phyloP scores from a whole-genome alignment of 1,284 basidiomycete genomes.

The Pseudozyma pruni region DNA sequence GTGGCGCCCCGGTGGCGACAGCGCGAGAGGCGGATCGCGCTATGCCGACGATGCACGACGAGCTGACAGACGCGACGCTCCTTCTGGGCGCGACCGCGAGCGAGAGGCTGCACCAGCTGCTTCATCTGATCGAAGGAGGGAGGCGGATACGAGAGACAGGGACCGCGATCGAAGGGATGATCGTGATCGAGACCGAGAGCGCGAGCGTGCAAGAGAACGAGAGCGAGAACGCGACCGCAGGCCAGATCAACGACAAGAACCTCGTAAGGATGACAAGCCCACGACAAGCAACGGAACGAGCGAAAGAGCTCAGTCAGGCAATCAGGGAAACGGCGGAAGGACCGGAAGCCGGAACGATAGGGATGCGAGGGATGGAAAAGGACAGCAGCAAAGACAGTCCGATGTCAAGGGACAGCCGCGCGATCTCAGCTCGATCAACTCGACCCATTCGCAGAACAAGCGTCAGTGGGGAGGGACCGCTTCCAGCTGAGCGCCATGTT shows the following conservation, averaged over 20 bases:
- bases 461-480: slow-evolving; percentile 27
- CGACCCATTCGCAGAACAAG: slow-evolving; percentile 34
- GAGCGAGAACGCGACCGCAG: slow-evolving; percentile 11
- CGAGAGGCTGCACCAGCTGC: slow-evolving; percentile 10
- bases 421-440: slow-evolving; percentile 43
- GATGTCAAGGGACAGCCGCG: slow-evolving; percentile 23
- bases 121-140: slow-evolving; percentile 19
- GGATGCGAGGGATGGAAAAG: slow-evolving; percentile 7
- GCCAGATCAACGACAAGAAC: neutral
- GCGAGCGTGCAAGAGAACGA: slow-evolving; percentile 13
- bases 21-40: slow-evolving; percentile 3
- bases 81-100: slow-evolving; percentile 15
- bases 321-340: slow-evolving; percentile 6
- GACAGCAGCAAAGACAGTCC: slow-evolving; percentile 17
- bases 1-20: slow-evolving; percentile 30
- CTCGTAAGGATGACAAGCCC: slow-evolving; percentile 16
- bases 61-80: slow-evolving; percentile 10
- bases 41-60: slow-evolving; percentile 20
- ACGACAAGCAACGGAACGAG: neutral
- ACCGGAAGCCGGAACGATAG: slow-evolving; percentile 14
- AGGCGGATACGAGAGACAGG: slow-evolving; percentile 5
- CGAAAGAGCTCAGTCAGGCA: neutral
- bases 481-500: neutral
- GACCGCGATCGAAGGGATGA: slow-evolving; percentile 19
- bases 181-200: slow-evolving; percentile 10